phyloP scores from a whole-genome alignment of 495 filamentous ascomycete genomes.

The Podospora pseudocomata region DNA sequence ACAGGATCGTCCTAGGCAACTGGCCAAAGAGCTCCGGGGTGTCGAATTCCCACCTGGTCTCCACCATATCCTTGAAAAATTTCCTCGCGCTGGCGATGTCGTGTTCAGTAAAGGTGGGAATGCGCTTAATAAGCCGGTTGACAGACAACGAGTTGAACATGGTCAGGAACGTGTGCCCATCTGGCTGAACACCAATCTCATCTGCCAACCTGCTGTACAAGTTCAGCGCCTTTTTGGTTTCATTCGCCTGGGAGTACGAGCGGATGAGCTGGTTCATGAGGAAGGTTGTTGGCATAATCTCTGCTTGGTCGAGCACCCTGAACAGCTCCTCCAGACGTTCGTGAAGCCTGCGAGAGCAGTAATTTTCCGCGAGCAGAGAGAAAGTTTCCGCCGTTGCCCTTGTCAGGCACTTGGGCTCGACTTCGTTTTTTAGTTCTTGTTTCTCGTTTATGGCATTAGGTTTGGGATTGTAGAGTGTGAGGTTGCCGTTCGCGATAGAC shows the following conservation, averaged over 20 bases:
- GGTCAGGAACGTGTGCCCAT: constrained; percentile 65
- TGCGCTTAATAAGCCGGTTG: constrained; percentile 42
- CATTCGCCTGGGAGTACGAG: constrained; percentile 52
- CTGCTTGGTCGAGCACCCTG: constrained; percentile 52
- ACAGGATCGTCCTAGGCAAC: constrained; percentile 42
- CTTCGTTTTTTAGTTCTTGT: constrained; percentile 14
- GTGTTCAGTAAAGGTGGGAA: constrained; percentile 38
- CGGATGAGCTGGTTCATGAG: constrained; percentile 74
- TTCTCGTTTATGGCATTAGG: constrained; percentile 30
- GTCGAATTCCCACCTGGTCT: constrained; percentile 34
- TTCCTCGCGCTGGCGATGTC: constrained; percentile 50
- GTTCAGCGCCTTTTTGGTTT: constrained; percentile 50
- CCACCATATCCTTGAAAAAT: constrained; percentile 62
- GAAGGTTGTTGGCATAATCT: constrained; percentile 62
- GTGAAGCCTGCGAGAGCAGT: constrained; percentile 57
- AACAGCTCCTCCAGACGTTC: constrained; percentile 55
- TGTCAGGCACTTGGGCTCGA: constrained; percentile 35
- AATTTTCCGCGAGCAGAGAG: constrained; percentile 67
- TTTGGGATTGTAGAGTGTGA: constrained; percentile 25
- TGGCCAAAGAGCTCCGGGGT: constrained; percentile 30
- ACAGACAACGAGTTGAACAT: constrained; percentile 55
- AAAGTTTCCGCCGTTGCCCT: constrained; percentile 72
- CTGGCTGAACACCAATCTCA: constrained; percentile 48
- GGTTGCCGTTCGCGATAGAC: constrained; percentile 7
- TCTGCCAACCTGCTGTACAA: constrained; percentile 48